Percentiles rank a stretch among this genome's conserved stretches.
Conservation (phyloP, 2,329 filamentous ascomycete genomes). For the Pseudogymnoascus pannorum region DNA sequence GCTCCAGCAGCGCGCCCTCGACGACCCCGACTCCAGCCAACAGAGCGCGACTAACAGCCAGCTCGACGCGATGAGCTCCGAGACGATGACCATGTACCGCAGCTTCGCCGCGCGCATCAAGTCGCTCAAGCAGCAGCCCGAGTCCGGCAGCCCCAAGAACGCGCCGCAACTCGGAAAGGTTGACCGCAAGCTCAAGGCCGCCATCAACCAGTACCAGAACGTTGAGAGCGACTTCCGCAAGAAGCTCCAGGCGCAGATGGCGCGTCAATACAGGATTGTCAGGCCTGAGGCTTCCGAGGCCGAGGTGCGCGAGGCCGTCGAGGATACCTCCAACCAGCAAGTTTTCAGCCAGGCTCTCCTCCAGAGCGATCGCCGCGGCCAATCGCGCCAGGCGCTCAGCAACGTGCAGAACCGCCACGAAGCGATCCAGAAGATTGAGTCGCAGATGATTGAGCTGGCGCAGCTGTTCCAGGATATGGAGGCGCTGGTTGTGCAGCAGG, state of each 20-base stretch:
- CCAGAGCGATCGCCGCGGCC: constrained; percentile 70
- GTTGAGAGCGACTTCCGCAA: constrained; percentile 75
- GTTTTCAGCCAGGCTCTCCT: constrained; percentile 85
- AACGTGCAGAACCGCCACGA: constrained; percentile 78
- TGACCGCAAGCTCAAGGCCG: constrained; percentile 70
- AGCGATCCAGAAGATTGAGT: constrained; percentile 86
- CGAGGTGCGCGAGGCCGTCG: constrained; percentile 71
- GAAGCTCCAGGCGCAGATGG: constrained; percentile 74
- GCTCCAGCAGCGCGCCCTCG: constrained; percentile 57
- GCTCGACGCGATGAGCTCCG: constrained; percentile 65
- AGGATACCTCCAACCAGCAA: constrained; percentile 61
- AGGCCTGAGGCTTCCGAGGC: constrained; percentile 70
- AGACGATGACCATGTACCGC: constrained; percentile 79
- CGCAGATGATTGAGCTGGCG: constrained; percentile 78
- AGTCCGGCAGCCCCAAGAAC: constrained; percentile 66
- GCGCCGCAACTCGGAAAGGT: constrained; percentile 73
- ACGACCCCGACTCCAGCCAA: constrained; percentile 64
- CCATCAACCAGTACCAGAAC: constrained; percentile 74
- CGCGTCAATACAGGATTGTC: constrained; percentile 84
- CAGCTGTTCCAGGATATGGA: constrained; percentile 89
- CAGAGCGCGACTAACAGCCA: constrained; percentile 59
- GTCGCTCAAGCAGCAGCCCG: constrained; percentile 72
- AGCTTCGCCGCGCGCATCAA: constrained; percentile 72
- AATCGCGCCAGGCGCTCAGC: constrained; percentile 69
- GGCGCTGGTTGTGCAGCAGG: constrained; percentile 77